Conservation (phyloP, 371 early-diverging fungal species). For the Syncephalastrum contaminatum region DNA sequence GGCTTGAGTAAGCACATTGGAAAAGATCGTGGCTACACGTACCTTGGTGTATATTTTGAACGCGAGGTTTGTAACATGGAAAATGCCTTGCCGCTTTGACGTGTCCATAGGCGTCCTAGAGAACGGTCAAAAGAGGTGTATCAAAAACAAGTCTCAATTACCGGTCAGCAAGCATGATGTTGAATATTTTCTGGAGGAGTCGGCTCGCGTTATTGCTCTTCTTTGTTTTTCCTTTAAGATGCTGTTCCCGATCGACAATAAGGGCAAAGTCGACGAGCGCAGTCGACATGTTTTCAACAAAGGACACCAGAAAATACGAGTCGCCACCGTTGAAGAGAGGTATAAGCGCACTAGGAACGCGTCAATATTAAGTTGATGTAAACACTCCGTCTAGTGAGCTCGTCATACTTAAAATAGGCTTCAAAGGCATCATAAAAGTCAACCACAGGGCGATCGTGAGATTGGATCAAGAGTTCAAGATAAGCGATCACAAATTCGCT, state of each 20-base stretch:
- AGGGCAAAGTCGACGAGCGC: conserved; percentile 18
- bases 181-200: conserved; percentile 21
- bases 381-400: not conserved
- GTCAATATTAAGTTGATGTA: not conserved
- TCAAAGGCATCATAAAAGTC: conserved; percentile 8
- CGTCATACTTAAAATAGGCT: conserved; percentile 8
- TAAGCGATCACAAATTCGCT: conserved; percentile 1
- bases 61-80: conserved; percentile 53
- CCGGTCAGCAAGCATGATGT: conserved; percentile 27
- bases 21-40: conserved; percentile 1
- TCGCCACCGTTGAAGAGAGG: conserved; percentile 21
- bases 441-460: not conserved
- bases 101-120: conserved; percentile 29
- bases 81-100: conserved; percentile 52
- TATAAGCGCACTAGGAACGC: conserved; percentile 10
- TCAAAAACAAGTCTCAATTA: not conserved
- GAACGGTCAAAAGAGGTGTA: not conserved
- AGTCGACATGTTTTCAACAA: conserved; percentile 13
- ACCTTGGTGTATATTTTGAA: conserved; percentile 58
- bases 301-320: conserved; percentile 11
- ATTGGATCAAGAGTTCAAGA: not conserved
- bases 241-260: conserved; percentile 11
- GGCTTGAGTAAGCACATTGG: not conserved
- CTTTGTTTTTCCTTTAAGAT: conserved; percentile 10
- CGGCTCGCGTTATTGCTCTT: conserved; percentile 20